Percentiles rank a stretch among this genome's conserved stretches.
Evolutionary conservation across 768 basidiomycete species (phyloP).

Genomic region (Plicaturopsis crispa): DNA sequence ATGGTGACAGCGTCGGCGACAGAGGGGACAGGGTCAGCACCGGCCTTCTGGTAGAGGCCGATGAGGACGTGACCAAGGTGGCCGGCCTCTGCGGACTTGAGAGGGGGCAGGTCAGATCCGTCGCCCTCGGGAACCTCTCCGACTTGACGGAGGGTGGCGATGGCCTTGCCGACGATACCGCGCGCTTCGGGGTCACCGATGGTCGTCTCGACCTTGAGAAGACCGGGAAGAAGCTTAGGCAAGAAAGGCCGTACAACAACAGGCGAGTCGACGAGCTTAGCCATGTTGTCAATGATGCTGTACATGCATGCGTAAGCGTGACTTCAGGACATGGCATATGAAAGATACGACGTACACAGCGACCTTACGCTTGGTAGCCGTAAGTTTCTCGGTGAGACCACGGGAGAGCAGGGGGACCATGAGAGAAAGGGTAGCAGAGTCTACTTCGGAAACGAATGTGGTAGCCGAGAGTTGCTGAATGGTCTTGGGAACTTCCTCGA

Average conservation of each 20-base stretch:
- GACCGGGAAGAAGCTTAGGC: constrained; percentile 89
- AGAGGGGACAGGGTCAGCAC: constrained; percentile 47
- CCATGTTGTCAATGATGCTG: constrained; percentile 96
- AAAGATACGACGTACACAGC: constrained; percentile 67
- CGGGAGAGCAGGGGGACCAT: constrained; percentile 95
- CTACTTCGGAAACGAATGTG: constrained; percentile 99
- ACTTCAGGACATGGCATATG: constrained; percentile 10
- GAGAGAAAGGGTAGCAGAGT: constrained; percentile 91
- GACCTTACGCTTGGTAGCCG: constrained; percentile 95
- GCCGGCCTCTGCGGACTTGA: constrained; percentile 68
- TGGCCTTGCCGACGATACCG: constrained; percentile 83
- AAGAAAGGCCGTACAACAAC: constrained; percentile 95
- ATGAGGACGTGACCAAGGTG: constrained; percentile 60
- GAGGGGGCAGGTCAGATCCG: constrained; percentile 84
- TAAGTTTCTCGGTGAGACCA: constrained; percentile 91
- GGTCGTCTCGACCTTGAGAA: constrained; percentile 90
- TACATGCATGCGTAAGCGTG: constrained; percentile 13
- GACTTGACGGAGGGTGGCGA: constrained; percentile 91
- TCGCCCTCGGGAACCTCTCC: constrained; percentile 85
- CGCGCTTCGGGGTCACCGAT: constrained; percentile 99
- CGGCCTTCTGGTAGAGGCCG: constrained; percentile 81
- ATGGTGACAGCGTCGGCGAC: constrained; percentile 48
- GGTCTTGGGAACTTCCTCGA: constrained; percentile 96
- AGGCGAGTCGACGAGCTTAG: constrained; percentile 93
- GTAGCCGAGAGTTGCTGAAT: constrained; percentile 94